Percentiles rank a stretch among this genome's conserved stretches.
These are phyloP conservation scores for Candida arabinofermentans DNA, from an alignment of 805 yeast genomes.

Conservation along the genomic window DNA sequence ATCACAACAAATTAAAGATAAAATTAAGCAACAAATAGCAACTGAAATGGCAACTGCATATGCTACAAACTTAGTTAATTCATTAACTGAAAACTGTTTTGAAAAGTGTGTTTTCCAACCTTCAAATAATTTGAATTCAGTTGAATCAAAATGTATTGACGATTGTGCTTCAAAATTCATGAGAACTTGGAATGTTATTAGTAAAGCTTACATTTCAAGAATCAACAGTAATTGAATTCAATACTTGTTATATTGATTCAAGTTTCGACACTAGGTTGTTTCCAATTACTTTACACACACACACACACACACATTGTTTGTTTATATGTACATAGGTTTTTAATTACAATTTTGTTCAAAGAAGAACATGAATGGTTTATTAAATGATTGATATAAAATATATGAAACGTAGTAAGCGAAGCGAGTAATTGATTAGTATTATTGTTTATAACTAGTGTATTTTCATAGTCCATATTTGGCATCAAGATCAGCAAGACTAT, in stretches of 20 bases:
- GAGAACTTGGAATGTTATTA: slow-evolving; percentile 86
- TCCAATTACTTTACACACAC: too few species aligned
- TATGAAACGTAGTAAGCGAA: too few species aligned
- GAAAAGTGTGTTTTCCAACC: slow-evolving; percentile 71
- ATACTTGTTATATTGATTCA: too few species aligned
- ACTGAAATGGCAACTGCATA: slow-evolving; percentile 89
- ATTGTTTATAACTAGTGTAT: too few species aligned
- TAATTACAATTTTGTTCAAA: too few species aligned
- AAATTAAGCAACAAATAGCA: slow-evolving; percentile 65
- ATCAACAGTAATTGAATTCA: slow-evolving; percentile 34
- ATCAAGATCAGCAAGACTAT: not conserved
- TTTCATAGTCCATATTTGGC: not conserved
- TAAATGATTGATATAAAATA: too few species aligned
- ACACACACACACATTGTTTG: too few species aligned
- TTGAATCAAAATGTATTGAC: slow-evolving; percentile 64
- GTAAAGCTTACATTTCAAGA: slow-evolving; percentile 71
- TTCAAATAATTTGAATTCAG: slow-evolving; percentile 40
- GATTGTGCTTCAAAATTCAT: slow-evolving; percentile 84
- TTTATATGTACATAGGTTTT: too few species aligned
- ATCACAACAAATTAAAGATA: slow-evolving; percentile 49
- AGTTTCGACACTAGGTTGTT: too few species aligned
- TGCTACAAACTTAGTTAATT: slow-evolving; percentile 82
- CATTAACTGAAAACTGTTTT: slow-evolving; percentile 83
- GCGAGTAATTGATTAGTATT: too few species aligned
- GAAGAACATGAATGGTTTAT: too few species aligned